A percentile compares a stretch with the other conserved stretches of the same genome.
These are phyloP conservation scores for Ilyonectria destructans DNA, from an alignment of 2,329 filamentous ascomycete species.

Conservation along the genomic window DNA sequence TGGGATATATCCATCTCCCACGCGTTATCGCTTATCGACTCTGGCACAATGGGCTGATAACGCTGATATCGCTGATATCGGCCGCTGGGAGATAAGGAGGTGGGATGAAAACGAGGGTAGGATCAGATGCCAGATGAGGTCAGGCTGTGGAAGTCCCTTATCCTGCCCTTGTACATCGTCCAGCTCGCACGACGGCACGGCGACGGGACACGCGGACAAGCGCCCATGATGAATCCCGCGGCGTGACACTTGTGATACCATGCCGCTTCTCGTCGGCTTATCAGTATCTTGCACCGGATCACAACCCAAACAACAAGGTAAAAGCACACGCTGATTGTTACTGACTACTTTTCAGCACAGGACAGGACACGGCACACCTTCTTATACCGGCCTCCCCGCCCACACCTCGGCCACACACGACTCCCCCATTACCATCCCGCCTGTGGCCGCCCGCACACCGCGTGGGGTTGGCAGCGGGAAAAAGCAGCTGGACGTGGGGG, in stretches of 20 bases:
- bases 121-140: not conserved
- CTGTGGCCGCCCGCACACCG: conserved; percentile 3
- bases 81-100: not conserved
- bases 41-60: not conserved
- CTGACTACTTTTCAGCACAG: not conserved
- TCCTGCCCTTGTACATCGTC: not conserved
- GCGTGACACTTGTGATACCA: not conserved
- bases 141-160: conserved; percentile 1
- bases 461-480: conserved; percentile 13
- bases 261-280: not conserved
- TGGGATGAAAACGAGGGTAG: not conserved
- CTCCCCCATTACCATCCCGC: conserved; percentile 8
- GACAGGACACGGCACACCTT: conserved; percentile 6
- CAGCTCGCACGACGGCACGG: not conserved
- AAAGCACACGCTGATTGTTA: not conserved
- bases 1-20: not conserved
- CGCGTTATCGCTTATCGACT: not conserved
- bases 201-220: not conserved
- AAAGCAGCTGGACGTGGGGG: not conserved
- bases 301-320: not conserved
- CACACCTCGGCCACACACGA: not conserved
- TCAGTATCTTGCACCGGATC: not conserved
- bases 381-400: conserved; percentile 9
- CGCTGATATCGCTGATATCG: not conserved
- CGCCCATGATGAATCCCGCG: not conserved